Conservation (phyloP, 345 rosid genomes). For the Hirschfeldia incana region DNA sequence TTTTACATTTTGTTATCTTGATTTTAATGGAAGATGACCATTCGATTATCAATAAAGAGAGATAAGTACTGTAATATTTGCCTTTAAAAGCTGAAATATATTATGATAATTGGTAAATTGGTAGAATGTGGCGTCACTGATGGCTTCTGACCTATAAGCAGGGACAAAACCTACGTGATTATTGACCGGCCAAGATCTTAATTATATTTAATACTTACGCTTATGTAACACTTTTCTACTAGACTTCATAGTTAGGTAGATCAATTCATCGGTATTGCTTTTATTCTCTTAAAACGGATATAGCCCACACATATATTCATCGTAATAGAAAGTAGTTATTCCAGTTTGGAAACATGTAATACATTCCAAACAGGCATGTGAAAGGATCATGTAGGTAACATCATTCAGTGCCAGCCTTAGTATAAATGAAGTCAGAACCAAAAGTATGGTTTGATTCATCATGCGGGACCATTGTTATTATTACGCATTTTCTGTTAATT, state of each 20-base stretch:
- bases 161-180: conserved; percentile 17
- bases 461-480: neutral
- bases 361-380: neutral
- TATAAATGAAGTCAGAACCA: neutral
- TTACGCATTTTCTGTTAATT: neutral
- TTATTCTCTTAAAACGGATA: neutral
- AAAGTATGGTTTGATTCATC: neutral
- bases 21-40: conserved; percentile 31
- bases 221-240: conserved; percentile 24
- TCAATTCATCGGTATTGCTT: conserved; percentile 11
- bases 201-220: conserved; percentile 13
- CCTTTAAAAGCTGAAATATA: neutral
- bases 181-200: conserved; percentile 25
- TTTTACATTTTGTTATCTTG: conserved; percentile 31
- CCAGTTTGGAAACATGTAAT: neutral
- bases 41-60: conserved; percentile 25
- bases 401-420: too few relatives aligned
- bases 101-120: neutral
- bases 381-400: neutral
- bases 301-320: neutral
- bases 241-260: conserved; percentile 23
- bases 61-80: conserved; percentile 14
- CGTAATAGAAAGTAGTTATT: neutral
- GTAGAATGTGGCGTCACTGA: conserved; percentile 23
- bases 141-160: conserved; percentile 33